A percentile compares a stretch with the other conserved stretches of the same genome.
phyloP scores from a whole-genome alignment of 306 rosid genomes.

The Castanea mollissima region DNA sequence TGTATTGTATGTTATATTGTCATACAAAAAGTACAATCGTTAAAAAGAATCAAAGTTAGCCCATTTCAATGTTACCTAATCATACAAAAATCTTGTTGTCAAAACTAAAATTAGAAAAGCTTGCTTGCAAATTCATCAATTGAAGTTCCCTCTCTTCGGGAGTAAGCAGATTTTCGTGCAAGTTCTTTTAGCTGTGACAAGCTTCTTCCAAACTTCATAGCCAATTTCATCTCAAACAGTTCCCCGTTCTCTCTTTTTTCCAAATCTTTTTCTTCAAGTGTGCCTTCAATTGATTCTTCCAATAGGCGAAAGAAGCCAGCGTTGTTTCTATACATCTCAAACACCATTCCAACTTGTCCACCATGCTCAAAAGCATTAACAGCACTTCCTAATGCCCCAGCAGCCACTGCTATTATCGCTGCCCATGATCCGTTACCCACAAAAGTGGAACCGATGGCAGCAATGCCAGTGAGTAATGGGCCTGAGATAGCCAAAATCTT shows the following conservation, averaged over 20 bases:
- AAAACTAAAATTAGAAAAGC: conserved; percentile 14
- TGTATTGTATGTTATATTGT: no score
- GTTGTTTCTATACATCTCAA: conserved; percentile 41
- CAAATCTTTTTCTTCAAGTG: conserved; percentile 29
- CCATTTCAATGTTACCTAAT: not conserved
- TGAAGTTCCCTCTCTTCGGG: conserved; percentile 23
- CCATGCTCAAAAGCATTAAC: conserved; percentile 40
- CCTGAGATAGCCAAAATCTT: conserved; percentile 22
- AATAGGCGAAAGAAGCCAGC: conserved; percentile 33
- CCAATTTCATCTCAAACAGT: conserved; percentile 39
- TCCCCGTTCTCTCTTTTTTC: conserved; percentile 44
- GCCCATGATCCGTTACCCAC: conserved; percentile 20
- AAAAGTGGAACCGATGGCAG: conserved; percentile 22
- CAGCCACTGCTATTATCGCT: conserved; percentile 25
- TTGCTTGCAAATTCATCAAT: conserved; percentile 43
- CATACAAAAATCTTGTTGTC: not conserved
- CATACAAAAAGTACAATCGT: no score
- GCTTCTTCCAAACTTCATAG: no score
- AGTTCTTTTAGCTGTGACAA: conserved; percentile 33
- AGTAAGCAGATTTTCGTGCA: conserved; percentile 35
- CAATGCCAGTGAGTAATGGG: no score
- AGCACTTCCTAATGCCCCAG: conserved; percentile 35
- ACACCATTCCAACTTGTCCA: conserved; percentile 45
- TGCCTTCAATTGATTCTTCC: conserved; percentile 30
- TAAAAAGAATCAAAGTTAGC: not conserved